These are phyloP conservation scores for Yamadazyma dushanensis DNA, from an alignment of 1,139 yeast species.

Conservation along the genomic window DNA sequence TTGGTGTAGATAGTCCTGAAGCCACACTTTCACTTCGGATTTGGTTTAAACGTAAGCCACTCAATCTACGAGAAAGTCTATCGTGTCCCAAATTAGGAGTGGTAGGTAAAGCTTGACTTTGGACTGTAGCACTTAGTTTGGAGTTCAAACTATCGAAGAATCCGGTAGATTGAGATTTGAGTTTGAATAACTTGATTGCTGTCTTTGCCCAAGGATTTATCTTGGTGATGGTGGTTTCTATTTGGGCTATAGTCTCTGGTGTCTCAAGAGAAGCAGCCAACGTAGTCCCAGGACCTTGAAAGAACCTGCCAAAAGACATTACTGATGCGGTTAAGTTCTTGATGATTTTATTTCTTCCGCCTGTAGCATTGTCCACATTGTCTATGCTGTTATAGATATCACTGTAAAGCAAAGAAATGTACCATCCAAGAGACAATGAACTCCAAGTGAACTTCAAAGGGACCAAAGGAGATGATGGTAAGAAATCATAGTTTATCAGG, in stretches of 20 bases:
- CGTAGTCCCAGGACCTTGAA: constrained; percentile 19
- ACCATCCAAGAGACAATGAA: constrained; percentile 71
- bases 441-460: constrained; percentile 63
- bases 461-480: constrained; percentile 43
- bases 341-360: constrained; percentile 30
- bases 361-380: constrained; percentile 20
- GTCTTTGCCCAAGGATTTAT: constrained; percentile 67
- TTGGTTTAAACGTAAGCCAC: constrained; percentile 40
- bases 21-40: constrained; percentile 24
- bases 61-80: constrained; percentile 46
- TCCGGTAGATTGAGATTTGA: constrained; percentile 43
- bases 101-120: constrained; percentile 24
- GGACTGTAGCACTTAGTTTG: constrained; percentile 19
- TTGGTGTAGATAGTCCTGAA: constrained; percentile 27
- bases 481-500: constrained; percentile 32
- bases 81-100: constrained; percentile 53
- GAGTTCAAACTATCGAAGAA: constrained; percentile 33
- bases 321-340: constrained; percentile 41
- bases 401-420: constrained; percentile 67
- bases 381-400: constrained; percentile 53
- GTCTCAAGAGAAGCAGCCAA: constrained; percentile 16
- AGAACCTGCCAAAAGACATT: constrained; percentile 49
- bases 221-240: constrained; percentile 27
- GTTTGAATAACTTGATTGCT: constrained; percentile 56
- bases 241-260: constrained; percentile 19